Evolutionary conservation across 345 rosid species (phyloP).

Genomic region (Hibiscus mutabilis): DNA sequence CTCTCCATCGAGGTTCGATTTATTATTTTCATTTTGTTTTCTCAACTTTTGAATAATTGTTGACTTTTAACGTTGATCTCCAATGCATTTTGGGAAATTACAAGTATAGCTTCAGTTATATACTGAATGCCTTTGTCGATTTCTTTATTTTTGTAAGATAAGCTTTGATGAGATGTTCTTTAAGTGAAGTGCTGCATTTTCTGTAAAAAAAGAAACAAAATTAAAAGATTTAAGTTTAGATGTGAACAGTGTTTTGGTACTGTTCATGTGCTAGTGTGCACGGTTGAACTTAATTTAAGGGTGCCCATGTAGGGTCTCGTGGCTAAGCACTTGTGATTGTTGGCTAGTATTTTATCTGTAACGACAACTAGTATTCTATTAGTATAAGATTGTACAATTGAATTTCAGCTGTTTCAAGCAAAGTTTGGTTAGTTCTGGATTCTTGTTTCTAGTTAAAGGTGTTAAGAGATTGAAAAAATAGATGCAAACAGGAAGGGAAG

Average conservation of each 20-base stretch:
- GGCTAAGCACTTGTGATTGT: background rate
- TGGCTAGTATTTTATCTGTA: background rate
- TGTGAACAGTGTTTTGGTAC: background rate
- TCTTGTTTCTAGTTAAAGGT: background rate
- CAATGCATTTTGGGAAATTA: background rate
- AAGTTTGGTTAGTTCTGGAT: background rate
- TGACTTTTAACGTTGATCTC: conserved; percentile 16
- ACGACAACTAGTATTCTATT: background rate
- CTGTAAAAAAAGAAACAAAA: background rate
- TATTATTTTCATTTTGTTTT: conserved; percentile 17
- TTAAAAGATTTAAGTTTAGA: background rate
- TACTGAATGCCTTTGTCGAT: background rate
- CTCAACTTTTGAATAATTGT: background rate
- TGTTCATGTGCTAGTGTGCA: background rate
- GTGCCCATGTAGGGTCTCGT: background rate
- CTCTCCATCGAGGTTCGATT: conserved; percentile 63
- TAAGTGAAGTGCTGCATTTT: background rate
- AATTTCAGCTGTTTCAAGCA: background rate
- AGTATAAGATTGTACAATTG: background rate
- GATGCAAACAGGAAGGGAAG: background rate
- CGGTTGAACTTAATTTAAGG: background rate
- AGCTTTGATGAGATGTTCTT: conserved; percentile 1
- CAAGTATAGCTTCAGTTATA: background rate
- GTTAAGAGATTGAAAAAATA: background rate
- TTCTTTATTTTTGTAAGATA: conserved; percentile 1